A percentile compares a stretch with the other conserved stretches of the same genome.
phyloP scores from a whole-genome alignment of 345 rosid genomes.

The Conringia planisiliqua region DNA sequence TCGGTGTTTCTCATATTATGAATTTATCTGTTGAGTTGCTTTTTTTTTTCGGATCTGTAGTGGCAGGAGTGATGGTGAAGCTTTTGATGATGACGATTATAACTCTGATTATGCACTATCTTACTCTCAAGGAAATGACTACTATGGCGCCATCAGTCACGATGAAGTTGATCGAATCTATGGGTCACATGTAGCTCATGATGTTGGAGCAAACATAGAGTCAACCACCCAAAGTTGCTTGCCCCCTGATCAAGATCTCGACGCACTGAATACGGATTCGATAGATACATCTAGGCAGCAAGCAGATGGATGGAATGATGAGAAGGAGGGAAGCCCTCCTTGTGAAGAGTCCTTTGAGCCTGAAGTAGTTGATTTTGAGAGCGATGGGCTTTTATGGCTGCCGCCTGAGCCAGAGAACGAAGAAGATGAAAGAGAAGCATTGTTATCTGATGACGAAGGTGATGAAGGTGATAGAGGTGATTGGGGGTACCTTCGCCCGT shows the following conservation, averaged over 20 bases:
- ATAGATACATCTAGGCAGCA: slow-evolving; percentile 33
- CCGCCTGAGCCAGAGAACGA: slow-evolving; percentile 95
- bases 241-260: slow-evolving; percentile 45
- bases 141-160: slow-evolving; percentile 43
- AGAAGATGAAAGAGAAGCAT: slow-evolving; percentile 88
- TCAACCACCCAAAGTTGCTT: slow-evolving; percentile 40
- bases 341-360: slow-evolving; percentile 47
- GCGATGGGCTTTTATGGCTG: slow-evolving; percentile 73
- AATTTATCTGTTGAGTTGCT: slow-evolving; percentile 15
- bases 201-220: slow-evolving; percentile 44
- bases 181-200: slow-evolving; percentile 48
- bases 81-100: slow-evolving; percentile 61
- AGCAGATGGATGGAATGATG: slow-evolving; percentile 49
- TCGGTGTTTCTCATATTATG: background rate
- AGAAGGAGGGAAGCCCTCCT: slow-evolving; percentile 31
- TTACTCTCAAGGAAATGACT: slow-evolving; percentile 50
- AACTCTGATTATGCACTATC: slow-evolving; percentile 55
- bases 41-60: slow-evolving; percentile 2
- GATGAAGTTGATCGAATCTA: slow-evolving; percentile 44
- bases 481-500: slow-evolving; percentile 68
- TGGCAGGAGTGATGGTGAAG: slow-evolving; percentile 85
- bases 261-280: slow-evolving; percentile 39
- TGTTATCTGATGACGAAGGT: slow-evolving; percentile 62
- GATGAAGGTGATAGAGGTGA: slow-evolving; percentile 68
- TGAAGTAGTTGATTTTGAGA: slow-evolving; percentile 89